These are phyloP conservation scores for Penicillium brasilianum DNA, from an alignment of 2,329 filamentous ascomycete species.

Conservation along the genomic window DNA sequence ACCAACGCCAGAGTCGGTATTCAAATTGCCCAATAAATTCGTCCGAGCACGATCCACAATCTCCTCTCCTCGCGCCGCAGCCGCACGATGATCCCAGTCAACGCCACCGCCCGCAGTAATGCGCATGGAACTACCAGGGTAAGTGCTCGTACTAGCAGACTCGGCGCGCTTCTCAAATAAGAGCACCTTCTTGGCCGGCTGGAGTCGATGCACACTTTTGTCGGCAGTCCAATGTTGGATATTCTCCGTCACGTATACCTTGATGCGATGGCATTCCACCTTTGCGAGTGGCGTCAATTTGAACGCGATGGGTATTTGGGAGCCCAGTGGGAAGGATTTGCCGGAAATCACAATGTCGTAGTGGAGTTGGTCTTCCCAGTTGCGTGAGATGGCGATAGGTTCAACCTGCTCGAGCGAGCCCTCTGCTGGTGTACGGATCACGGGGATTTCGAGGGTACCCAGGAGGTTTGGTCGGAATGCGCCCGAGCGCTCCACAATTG, in stretches of 20 bases:
- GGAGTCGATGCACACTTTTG: slow-evolving; percentile 81
- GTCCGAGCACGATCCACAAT: slow-evolving; percentile 60
- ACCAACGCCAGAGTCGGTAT: slow-evolving; percentile 76
- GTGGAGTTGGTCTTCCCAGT: slow-evolving; percentile 93
- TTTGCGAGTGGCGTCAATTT: slow-evolving; percentile 92
- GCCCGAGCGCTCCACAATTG: slow-evolving; percentile 81
- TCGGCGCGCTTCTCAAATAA: slow-evolving; percentile 89
- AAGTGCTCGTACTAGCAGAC: slow-evolving; percentile 72
- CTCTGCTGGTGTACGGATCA: slow-evolving; percentile 85
- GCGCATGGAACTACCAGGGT: slow-evolving; percentile 74
- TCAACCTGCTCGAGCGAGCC: slow-evolving; percentile 88
- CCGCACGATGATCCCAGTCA: slow-evolving; percentile 64
- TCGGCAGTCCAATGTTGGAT: slow-evolving; percentile 90
- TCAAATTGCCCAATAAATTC: slow-evolving; percentile 81
- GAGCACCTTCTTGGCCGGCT: slow-evolving; percentile 81
- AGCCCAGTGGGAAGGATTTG: slow-evolving; percentile 89
- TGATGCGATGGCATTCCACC: slow-evolving; percentile 89
- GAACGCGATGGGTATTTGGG: slow-evolving; percentile 89
- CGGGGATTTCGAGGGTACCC: slow-evolving; percentile 78
- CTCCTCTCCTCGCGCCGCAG: slow-evolving; percentile 61
- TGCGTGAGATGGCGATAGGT: slow-evolving; percentile 89
- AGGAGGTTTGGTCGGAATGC: slow-evolving; percentile 88
- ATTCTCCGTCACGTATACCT: slow-evolving; percentile 88
- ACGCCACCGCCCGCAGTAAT: slow-evolving; percentile 82
- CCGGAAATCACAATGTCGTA: slow-evolving; percentile 97